Base-by-base conservation (phyloP, 306 rosid genomes). In the Sicyos edulis region DNA sequence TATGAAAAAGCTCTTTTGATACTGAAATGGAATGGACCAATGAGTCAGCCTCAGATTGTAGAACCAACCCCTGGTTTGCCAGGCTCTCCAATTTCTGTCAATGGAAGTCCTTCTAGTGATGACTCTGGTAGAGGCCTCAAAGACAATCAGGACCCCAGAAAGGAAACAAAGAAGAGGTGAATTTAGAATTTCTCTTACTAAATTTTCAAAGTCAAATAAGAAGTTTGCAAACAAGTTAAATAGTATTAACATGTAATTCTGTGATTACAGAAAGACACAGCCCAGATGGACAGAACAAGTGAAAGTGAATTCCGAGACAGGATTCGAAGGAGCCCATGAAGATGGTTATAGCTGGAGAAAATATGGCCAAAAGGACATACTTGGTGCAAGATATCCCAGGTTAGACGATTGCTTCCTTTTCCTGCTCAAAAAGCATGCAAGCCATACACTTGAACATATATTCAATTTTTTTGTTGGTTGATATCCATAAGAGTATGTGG, bases 301-400 rank as follows among this genome's bases (percentile, higher is more conserved):
- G 60, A 88, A 82, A 81, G 85, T 86, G 44, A 85, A 44, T 80
- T 78, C 87, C 4, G 88, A 84, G 72, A 86, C 71, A 55, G 88
- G 88, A 54, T 52, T 86, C 32, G 97, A 88, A 78, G 91, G 89
- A 52, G 76, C 92, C 54, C 84, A 76, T 0, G 87, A 83, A 26
- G 97, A 91, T 64, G 97, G 96, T 64, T 84, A 71, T 55, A 80
- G 80, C 78, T 91, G 97, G 97, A 87, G 97, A 87, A 26, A 26
- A 26, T 26, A 26, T 26, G 29, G 29, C 29, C 29, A 26, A 26
- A 26, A 26, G 29, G 29, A 91, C 75, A 91, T 91, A 75, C 88
- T 91, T 2, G 88, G 91, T 65, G 79, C 96, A 72, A 89, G 82
- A 80, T 76, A 82, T 82, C 96, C 93, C 4, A 89, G 97, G 97